A percentile compares a stretch with the other conserved stretches of the same genome.
Conservation (phyloP, 2,329 filamentous ascomycete genomes). For the Colletotrichum eremochloae region DNA sequence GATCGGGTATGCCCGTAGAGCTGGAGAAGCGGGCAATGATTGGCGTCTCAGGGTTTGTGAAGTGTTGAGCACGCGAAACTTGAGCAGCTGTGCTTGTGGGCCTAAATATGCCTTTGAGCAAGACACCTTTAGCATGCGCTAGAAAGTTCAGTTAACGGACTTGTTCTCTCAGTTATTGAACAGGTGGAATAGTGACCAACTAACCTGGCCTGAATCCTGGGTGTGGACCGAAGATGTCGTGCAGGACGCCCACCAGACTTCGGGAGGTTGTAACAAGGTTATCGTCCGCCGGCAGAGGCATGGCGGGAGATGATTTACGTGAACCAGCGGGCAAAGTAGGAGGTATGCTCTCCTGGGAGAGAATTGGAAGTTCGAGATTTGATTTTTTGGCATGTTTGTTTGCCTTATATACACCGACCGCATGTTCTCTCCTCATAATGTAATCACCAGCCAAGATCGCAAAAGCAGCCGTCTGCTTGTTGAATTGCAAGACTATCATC, state of each 20-base stretch:
- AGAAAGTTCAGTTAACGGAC: neutral
- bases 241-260: conserved; percentile 53
- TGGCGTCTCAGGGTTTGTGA: conserved; percentile 59
- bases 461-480: too few species aligned
- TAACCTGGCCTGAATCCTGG: conserved; percentile 56
- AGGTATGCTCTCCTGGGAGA: neutral
- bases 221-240: conserved; percentile 55
- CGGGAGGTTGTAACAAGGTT: conserved; percentile 54
- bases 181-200: neutral
- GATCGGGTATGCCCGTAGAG: conserved; percentile 62
- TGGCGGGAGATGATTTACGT: conserved; percentile 43
- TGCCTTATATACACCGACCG: neutral
- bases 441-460: neutral
- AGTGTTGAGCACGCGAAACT: conserved; percentile 63
- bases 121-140: conserved; percentile 68
- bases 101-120: conserved; percentile 66
- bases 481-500: conserved; percentile 12
- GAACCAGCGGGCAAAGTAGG: neutral
- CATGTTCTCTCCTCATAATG: neutral
- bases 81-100: conserved; percentile 58
- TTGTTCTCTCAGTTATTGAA: neutral
- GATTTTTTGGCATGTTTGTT: neutral
- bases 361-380: neutral
- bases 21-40: conserved; percentile 65
- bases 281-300: conserved; percentile 60